phyloP scores from a whole-genome alignment of 1,284 basidiomycete species.

The Apiotrichum veenhuisii region DNA sequence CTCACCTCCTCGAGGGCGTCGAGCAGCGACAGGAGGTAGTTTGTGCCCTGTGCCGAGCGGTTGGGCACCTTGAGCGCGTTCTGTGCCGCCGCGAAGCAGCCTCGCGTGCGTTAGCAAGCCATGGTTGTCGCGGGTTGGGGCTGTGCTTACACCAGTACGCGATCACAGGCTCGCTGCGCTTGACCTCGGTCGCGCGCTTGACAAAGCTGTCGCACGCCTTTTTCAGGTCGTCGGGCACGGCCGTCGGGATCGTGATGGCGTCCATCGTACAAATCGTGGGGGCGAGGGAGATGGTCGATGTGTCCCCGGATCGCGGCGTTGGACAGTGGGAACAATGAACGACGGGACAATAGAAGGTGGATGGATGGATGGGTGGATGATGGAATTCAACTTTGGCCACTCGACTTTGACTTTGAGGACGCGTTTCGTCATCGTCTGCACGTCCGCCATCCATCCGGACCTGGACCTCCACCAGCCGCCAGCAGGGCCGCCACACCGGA shows the following conservation, averaged over 20 bases:
- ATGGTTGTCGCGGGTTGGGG: neutral
- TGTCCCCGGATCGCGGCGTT: too few species aligned
- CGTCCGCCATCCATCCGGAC: too few species aligned
- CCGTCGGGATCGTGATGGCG: slow-evolving; percentile 39
- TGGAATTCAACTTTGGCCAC: too few species aligned
- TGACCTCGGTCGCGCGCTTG: slow-evolving; percentile 84
- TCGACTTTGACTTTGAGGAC: too few species aligned
- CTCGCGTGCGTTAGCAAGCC: slow-evolving; percentile 54
- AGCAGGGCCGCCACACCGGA: too few species aligned
- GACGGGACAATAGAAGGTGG: neutral
- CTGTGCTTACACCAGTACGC: slow-evolving; percentile 85
- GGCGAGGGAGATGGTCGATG: neutral
- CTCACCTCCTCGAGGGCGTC: slow-evolving; percentile 67
- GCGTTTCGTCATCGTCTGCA: too few species aligned
- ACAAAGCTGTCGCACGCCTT: slow-evolving; percentile 66
- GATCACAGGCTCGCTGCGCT: slow-evolving; percentile 74
- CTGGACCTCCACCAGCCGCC: too few species aligned
- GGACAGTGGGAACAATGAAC: neutral
- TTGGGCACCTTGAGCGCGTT: slow-evolving; percentile 68
- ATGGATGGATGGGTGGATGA: too few species aligned
- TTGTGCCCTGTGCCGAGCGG: slow-evolving; percentile 62
- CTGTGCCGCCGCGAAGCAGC: slow-evolving; percentile 85
- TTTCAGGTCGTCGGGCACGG: slow-evolving; percentile 51
- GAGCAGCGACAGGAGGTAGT: slow-evolving; percentile 70
- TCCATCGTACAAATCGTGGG: slow-evolving; percentile 34